Evolutionary conservation across 2,329 filamentous ascomycete species (phyloP), one percentile per base, ranked within the genome.

Genomic region (Stachybotrys elegans): DNA sequence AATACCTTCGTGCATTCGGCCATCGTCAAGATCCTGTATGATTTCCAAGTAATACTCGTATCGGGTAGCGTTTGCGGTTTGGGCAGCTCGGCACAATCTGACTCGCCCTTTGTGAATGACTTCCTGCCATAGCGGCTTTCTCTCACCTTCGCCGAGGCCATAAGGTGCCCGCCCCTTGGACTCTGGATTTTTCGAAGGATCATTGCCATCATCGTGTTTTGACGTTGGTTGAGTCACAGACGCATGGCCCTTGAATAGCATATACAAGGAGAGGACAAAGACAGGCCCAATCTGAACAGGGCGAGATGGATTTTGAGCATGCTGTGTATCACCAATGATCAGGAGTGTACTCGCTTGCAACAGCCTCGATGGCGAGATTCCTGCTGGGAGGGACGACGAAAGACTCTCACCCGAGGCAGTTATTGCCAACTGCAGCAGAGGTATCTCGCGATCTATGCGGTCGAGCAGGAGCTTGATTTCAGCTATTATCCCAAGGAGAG

Each of bases 321-420:
- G 96, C 50, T 90, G 85, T 0, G 83, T 85, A 62, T 98, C 93
- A 3, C 89, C 90, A 36, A 90, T 79, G 22, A 85, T 94, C 40
- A 97, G 73, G 51, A 96, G 86, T 5, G 90, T 93, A 59, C 92
- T 97, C 16, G 93, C 91, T 65, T 98, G 93, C 29, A 97, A 70
- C 34, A 98, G 70, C 32, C 93, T 79, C 5, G 92, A 96, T 2
- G 92, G 92, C 2, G 92, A 97, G 36, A 97, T 87, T 9, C 85
- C 85, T 2, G 86, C 74, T 0, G 90, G 88, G 22, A 96, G 71
- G 3, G 82, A 84, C 0, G 87, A 87, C 0, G 88, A 89, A 22
- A 97, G 72, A 46, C 81, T 94, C 44, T 92, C 90, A 0, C 93
- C 93, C 2, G 92, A 96, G 1, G 91, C 92, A 2, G 89, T 93